These are phyloP conservation scores for Tetradesmus lagerheimii DNA, from an alignment of 139 green algal genomes.

Conservation along the genomic window DNA sequence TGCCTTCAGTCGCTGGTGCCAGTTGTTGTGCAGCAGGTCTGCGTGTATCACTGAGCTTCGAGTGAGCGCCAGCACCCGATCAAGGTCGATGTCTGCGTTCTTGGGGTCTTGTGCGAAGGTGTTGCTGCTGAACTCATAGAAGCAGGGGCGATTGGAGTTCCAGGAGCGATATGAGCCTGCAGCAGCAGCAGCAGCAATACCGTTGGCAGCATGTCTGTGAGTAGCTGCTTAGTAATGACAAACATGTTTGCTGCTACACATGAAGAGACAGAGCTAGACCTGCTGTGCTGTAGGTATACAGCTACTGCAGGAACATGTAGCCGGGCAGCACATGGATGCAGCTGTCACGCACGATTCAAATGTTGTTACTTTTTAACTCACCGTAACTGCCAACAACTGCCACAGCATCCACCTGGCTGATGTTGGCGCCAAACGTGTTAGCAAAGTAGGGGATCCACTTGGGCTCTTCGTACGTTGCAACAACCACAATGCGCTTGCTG, in stretches of 20 bases:
- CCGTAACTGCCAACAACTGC: not conserved
- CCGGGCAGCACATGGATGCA: too few species aligned
- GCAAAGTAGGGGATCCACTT: not conserved
- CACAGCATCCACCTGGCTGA: not conserved
- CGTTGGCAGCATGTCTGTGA: too few species aligned
- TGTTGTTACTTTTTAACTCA: too few species aligned
- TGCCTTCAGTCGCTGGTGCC: not conserved
- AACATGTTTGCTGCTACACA: too few species aligned
- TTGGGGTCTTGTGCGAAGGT: not conserved
- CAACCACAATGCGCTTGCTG: not conserved
- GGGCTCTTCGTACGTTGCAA: not conserved
- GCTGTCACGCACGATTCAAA: too few species aligned
- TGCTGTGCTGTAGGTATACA: too few species aligned
- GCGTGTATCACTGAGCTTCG: constrained; percentile 21
- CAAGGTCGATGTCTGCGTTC: not conserved
- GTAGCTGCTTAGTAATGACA: too few species aligned
- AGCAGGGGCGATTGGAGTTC: not conserved
- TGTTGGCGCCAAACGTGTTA: not conserved
- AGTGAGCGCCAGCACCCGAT: not conserved
- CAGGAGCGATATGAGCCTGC: not conserved
- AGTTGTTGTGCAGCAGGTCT: constrained; percentile 16
- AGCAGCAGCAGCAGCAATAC: too few species aligned
- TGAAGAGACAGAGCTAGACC: too few species aligned
- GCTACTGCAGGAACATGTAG: too few species aligned
- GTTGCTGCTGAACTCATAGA: not conserved